Evolutionary conservation across 345 rosid genomes (phyloP).

Genomic region (Moricandia moricandioides): DNA sequence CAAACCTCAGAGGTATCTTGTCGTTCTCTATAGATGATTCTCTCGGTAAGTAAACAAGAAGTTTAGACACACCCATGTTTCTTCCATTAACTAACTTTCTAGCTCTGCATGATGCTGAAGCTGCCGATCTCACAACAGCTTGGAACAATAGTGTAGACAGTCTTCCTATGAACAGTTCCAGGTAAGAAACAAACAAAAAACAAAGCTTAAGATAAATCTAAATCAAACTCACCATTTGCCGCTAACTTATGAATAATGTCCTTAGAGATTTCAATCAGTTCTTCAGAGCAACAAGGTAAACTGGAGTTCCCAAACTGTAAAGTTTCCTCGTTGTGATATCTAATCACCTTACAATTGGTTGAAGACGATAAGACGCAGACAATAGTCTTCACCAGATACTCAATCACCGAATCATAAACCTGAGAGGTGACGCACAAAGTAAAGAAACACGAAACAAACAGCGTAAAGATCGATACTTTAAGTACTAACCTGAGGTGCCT

Average conservation of each 20-base stretch:
- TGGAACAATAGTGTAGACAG: constrained; percentile 39
- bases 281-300: constrained; percentile 39
- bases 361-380: constrained; percentile 56
- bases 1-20: constrained; percentile 61
- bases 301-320: constrained; percentile 57
- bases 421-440: constrained; percentile 20
- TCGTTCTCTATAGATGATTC: constrained; percentile 39
- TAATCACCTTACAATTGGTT: constrained; percentile 37
- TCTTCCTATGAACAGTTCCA: constrained; percentile 39
- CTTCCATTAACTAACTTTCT: not conserved
- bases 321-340: constrained; percentile 41
- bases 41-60: constrained; percentile 46
- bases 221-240: constrained; percentile 42
- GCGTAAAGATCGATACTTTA: not conserved
- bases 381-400: constrained; percentile 57
- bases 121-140: constrained; percentile 52
- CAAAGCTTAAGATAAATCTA: not conserved
- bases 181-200: not conserved
- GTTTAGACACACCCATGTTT: constrained; percentile 39
- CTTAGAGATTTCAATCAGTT: constrained; percentile 45
- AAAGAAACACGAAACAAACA: not conserved
- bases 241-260: constrained; percentile 44
- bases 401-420: constrained; percentile 63
- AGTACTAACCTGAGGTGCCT: constrained; percentile 54
- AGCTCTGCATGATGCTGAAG: constrained; percentile 43